Base-by-base conservation (phyloP, 106 monocot genomes). In the Dendrobium catenatum region DNA sequence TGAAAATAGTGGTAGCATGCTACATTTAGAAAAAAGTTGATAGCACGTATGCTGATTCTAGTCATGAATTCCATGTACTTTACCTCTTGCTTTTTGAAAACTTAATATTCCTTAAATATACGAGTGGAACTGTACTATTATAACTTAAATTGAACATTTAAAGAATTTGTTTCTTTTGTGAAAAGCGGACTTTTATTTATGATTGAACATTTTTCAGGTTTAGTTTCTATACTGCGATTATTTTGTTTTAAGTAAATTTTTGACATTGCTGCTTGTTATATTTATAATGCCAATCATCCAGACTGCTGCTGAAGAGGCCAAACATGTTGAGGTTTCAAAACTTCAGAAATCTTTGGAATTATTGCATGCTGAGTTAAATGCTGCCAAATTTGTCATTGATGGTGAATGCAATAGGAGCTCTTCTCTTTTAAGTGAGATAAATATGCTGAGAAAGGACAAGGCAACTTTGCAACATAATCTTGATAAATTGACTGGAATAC, bases 291-390 rank as follows among this genome's bases (percentile, higher is more conserved):
- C 9, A 37, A 11, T 70, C 42, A 48, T 84, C 67, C 87, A 99
- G 98, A 80, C 83, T 73, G 82, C 88, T 40, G 82, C 76, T 87
- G 98, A 99, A 87, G 98, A 93, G 68, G 85, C 88, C 29, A 99
- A 91, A 79, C 51, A 41, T 2, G 27, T 73, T 9, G 91, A 99
- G 86, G 83, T 99, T 74, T 79, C 77, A 43, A 93, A 95, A 82
- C 91, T 95, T 86, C 85, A 95, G 48, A 89, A 88, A 81, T 73
- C 79, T 44, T 73, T 99, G 61, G 87, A 87, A 64, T 82, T 67
- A 72, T 85, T 86, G 68, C 85, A 76, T 74, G 72, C 79, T 78
- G 95, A 93, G 40, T 85, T 91, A 49, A 75, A 83, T 68, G 79
- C 83, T 24, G 86, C 89, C 41, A 95, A 91, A 68, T 79, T 83